Conservation (phyloP, 345 rosid species). For the Arabis alpina region DNA sequence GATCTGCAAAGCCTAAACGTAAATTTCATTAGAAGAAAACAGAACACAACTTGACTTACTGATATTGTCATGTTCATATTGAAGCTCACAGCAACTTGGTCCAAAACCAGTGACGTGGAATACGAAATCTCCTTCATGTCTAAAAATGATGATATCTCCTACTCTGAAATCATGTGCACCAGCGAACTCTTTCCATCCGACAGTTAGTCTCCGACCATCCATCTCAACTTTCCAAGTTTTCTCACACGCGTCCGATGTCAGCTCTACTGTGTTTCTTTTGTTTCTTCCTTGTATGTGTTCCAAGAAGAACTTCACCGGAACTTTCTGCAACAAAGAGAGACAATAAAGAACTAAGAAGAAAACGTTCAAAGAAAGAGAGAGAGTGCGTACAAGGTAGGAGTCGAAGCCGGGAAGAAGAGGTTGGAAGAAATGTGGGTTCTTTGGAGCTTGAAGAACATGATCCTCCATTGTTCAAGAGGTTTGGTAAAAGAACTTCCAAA, state of each 20-base stretch:
- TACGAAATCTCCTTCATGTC: conserved; percentile 20
- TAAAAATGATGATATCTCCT: conserved; percentile 8
- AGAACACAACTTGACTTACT: background rate
- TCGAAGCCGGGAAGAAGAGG: conserved; percentile 17
- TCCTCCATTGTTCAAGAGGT: background rate
- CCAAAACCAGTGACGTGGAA: conserved; percentile 23
- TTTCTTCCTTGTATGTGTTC: conserved; percentile 2
- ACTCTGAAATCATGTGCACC: conserved; percentile 6
- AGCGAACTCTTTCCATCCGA: conserved; percentile 13
- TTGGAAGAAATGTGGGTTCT: conserved; percentile 12
- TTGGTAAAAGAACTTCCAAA: too few species aligned
- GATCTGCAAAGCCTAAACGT: background rate
- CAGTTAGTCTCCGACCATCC: conserved; percentile 25
- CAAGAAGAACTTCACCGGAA: conserved; percentile 3
- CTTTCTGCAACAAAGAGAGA: conserved; percentile 2
- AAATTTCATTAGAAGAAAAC: background rate
- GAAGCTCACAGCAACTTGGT: background rate
- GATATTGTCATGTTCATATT: background rate
- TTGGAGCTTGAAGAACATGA: background rate
- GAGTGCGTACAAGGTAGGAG: background rate
- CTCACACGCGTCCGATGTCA: conserved; percentile 11
- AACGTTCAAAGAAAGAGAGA: background rate
- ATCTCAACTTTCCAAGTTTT: conserved; percentile 9
- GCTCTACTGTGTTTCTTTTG: background rate
- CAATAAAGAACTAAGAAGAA: background rate